These are phyloP conservation scores for Geosmithia flava DNA, from an alignment of 2,329 filamentous ascomycete species.

Conservation along the genomic window DNA sequence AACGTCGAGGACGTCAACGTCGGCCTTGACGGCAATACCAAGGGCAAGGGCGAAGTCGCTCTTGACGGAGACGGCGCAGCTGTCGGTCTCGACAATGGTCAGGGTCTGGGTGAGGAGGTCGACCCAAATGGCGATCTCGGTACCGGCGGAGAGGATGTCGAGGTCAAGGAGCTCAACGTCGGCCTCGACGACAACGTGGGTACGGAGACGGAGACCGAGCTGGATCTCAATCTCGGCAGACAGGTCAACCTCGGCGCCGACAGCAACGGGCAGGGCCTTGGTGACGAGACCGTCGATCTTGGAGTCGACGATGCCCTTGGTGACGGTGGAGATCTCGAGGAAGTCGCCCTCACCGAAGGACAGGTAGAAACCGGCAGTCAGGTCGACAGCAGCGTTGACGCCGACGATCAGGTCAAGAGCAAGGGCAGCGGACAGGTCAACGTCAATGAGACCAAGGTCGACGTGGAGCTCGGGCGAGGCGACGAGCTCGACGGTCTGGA, in stretches of 20 bases:
- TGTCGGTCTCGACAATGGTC: slow-evolving; percentile 20
- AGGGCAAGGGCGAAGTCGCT: slow-evolving; percentile 10
- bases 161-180: slow-evolving; percentile 13
- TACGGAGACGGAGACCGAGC: slow-evolving; percentile 36
- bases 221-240: slow-evolving; percentile 32
- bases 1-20: slow-evolving; percentile 14
- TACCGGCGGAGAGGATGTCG: slow-evolving; percentile 23
- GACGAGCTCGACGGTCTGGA: slow-evolving; percentile 38
- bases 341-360: slow-evolving; percentile 31
- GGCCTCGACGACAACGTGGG: slow-evolving; percentile 28
- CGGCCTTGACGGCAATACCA: slow-evolving; percentile 10
- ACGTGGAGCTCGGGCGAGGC: slow-evolving; percentile 21
- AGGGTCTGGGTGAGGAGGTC: slow-evolving; percentile 42
- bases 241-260: slow-evolving; percentile 12
- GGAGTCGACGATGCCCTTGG: slow-evolving; percentile 23
- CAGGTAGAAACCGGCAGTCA: slow-evolving; percentile 32
- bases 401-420: slow-evolving; percentile 38
- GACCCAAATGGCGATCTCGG: slow-evolving; percentile 32
- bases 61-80: slow-evolving; percentile 18
- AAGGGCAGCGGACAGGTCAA: slow-evolving; percentile 33
- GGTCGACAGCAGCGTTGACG: slow-evolving; percentile 33
- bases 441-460: slow-evolving; percentile 26
- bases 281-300: slow-evolving; percentile 23
- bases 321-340: slow-evolving; percentile 26
- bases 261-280: slow-evolving; percentile 11